Base-by-base conservation (phyloP, 805 yeast genomes). In the Cyberlindnera misumaiensis region DNA sequence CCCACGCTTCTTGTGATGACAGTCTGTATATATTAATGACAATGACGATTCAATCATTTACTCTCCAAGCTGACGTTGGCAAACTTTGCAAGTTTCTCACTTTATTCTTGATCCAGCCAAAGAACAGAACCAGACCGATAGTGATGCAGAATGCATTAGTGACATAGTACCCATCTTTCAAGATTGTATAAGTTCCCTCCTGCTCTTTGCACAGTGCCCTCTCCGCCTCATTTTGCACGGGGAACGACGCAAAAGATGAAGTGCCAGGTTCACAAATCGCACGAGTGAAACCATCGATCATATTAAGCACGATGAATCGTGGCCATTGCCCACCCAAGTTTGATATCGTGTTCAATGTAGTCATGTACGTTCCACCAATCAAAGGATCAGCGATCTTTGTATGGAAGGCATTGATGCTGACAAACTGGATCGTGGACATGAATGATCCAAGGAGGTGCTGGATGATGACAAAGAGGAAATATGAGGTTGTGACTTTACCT, bases 251-350 rank as follows among this genome's bases (percentile, higher is more conserved):
- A 3, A 25, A 4, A 20, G 24, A 16, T 12, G 31, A 11, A 11
- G 14, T 10, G 10, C 65, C 48, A 11, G 67, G 56, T 8, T 59
- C 48, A 62, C 97, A 90, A 24, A 67, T 57, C 1, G 88, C 77
- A 4, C 61, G 51, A 0, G 97, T 84, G 49, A 88, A 74, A 48
- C 68, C 72, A 61, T 90, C 97, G 39, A 93, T 90, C 60, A 88
- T 68, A 42, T 70, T 75, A 48, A 88, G 72, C 2, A 90, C 80
- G 25, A 93, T 65, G n/a, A 86, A 65, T 39, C 87, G 72, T 2
- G 98, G 98, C 98, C 98, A 93, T 32, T 94, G 93, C 10, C 98
- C 98, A 17, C 98, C 98, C 41, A 90, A 70, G 58, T 93, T 93
- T 30, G 94, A 78, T 34, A 93, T 67, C 0, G 98, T 93, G 60